phyloP scores from a whole-genome alignment of 2,329 filamentous ascomycete species.

The Pestalotiopsis sp. region DNA sequence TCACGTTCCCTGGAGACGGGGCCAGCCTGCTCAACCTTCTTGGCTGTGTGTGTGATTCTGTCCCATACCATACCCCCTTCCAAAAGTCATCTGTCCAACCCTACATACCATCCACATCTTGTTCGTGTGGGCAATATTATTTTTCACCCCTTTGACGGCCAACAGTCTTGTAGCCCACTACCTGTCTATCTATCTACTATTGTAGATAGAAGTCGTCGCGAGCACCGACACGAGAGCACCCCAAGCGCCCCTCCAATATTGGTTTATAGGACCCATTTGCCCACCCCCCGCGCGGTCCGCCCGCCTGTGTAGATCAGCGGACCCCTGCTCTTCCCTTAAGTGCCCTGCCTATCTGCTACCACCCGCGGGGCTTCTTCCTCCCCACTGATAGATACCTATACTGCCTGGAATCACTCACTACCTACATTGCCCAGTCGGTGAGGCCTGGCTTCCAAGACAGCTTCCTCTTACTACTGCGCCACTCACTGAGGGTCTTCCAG shows the following conservation, averaged over 20 bases:
- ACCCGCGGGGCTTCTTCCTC: constrained; percentile 9
- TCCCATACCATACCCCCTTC: background rate
- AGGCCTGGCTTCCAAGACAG: constrained; percentile 2
- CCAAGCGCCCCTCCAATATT: background rate
- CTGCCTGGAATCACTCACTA: background rate
- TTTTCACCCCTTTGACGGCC: background rate
- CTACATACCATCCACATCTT: background rate
- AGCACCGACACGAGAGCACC: constrained; percentile 1
- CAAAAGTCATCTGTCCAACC: background rate
- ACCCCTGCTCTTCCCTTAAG: background rate
- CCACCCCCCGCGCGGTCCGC: constrained; percentile 5
- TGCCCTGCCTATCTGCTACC: background rate
- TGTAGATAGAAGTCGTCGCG: background rate
- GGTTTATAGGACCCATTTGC: background rate
- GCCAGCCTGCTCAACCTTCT: background rate
- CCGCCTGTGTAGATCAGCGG: constrained; percentile 12
- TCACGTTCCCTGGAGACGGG: background rate
- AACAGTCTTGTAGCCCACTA: background rate
- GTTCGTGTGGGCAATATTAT: background rate
- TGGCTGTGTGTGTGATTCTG: background rate
- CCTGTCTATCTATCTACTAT: too few relatives aligned
- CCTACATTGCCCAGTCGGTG: constrained; percentile 8
- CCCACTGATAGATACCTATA: background rate
- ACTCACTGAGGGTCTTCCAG: background rate
- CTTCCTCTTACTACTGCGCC: background rate